These are phyloP conservation scores for Oxyria digyna DNA, from an alignment of 148 eudicot species.

Conservation along the genomic window DNA sequence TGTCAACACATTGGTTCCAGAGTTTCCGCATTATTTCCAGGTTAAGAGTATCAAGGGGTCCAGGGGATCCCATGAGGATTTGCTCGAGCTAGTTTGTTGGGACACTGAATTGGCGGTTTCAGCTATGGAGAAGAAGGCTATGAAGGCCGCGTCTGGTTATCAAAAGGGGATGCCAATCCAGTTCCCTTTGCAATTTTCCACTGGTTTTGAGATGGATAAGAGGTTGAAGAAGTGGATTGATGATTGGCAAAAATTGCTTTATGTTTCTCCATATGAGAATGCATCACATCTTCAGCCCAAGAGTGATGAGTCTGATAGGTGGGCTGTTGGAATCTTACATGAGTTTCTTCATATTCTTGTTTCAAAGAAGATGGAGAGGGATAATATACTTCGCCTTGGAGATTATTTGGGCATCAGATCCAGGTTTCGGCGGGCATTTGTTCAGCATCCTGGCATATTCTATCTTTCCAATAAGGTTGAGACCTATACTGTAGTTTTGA, in stretches of 20 bases:
- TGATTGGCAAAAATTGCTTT: constrained; percentile 81
- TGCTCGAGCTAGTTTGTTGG: constrained; percentile 34
- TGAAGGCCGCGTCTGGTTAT: constrained; percentile 14
- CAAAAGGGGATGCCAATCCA: constrained; percentile 26
- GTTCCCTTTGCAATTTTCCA: constrained; percentile 24
- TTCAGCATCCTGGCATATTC: constrained; percentile 84
- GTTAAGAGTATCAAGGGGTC: constrained; percentile 12
- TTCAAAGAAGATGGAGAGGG: constrained; percentile 71
- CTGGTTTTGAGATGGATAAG: constrained; percentile 33
- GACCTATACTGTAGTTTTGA: constrained; percentile 68
- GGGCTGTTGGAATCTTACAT: constrained; percentile 67
- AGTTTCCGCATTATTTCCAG: constrained; percentile 37
- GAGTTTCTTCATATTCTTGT: constrained; percentile 57
- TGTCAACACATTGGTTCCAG: constrained; percentile 36
- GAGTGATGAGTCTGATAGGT: constrained; percentile 58
- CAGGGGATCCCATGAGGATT: constrained; percentile 9
- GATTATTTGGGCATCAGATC: constrained; percentile 62
- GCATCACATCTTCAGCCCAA: constrained; percentile 34
- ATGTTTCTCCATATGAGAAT: constrained; percentile 77
- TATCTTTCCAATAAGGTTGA: constrained; percentile 64
- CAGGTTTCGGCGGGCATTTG: constrained; percentile 64
- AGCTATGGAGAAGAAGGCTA: constrained; percentile 20
- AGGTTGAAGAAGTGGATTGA: constrained; percentile 27
- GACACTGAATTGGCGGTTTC: constrained; percentile 26
- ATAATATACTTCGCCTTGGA: constrained; percentile 47